These are phyloP conservation scores for Stephania yunnanensis DNA, from an alignment of 164 flowering plant species.

Conservation along the genomic window DNA sequence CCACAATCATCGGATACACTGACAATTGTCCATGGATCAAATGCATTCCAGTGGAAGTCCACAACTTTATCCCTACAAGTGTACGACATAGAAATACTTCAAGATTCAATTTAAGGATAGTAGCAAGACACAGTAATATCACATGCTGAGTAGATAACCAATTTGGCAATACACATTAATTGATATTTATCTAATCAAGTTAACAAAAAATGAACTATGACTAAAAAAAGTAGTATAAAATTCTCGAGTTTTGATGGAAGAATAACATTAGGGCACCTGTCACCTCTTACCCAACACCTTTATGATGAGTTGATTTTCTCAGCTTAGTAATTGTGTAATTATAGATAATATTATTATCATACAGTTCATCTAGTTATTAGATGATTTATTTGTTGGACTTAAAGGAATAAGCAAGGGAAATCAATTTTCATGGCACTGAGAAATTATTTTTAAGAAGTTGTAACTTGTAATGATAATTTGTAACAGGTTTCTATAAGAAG, in stretches of 20 bases:
- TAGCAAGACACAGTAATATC: background rate
- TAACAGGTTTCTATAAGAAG: too few relatives aligned
- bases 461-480: too few relatives aligned
- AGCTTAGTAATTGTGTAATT: background rate
- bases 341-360: too few relatives aligned
- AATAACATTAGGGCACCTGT: background rate
- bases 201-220: background rate
- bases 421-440: too few relatives aligned
- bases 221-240: background rate
- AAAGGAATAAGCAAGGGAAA: too few relatives aligned
- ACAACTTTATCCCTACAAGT: constrained; percentile 52
- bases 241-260: background rate
- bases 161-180: background rate
- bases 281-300: background rate
- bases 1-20: constrained; percentile 61
- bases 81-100: background rate
- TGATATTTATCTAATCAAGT: background rate
- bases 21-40: constrained; percentile 59
- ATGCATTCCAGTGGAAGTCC: constrained; percentile 56
- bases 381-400: too few relatives aligned
- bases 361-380: too few relatives aligned
- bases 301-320: too few relatives aligned
- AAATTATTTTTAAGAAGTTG: too few relatives aligned
- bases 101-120: background rate
- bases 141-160: background rate